Evolutionary conservation across 2,329 filamentous ascomycete genomes (phyloP), one percentile per base, ranked within the genome.

Genomic region (Ophiognomonia clavigignenti-juglandacearum): DNA sequence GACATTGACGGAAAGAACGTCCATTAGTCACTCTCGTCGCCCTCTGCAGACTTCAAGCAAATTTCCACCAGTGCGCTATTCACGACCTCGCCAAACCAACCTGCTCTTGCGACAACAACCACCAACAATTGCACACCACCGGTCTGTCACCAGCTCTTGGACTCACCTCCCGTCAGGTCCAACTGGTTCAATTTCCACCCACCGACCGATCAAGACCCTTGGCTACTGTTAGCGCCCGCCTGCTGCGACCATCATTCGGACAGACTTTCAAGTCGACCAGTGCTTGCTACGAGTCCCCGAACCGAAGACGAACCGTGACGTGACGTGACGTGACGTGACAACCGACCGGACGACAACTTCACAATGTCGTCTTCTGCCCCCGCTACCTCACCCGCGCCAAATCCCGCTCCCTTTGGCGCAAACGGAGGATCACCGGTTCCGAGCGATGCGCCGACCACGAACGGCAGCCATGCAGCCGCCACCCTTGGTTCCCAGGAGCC

Each of bases 401-500:
- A n/a, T 8, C 7, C 14, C 18, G 31, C 14, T n/a, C 16, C 31
- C 14, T 16, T 32, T 38, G 47, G 27, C 32, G n/a, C 31, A 34
- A 45, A 13, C 7, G 29, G 19, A 59, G 37, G 29, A 55, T 24
- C 50, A 56, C 41, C 45, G 41, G 34, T 20, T 23, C 35, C 29
- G 29, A 46, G 66, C 42, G 62, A 64, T 31, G 39, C 59, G 16
- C 54, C 59, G 44, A 49, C 61, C 39, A 48, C 59, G 23, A 70
- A 67, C 51, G 64, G 66, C 39, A 47, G 53, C 34, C 61, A 64
- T 45, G 47, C 57, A 43, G 48, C 53, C 24, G 56, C 62, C 44
- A 8, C 35, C 26, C 16, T 45, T 24, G 43, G 34, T 7, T 50
- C 42, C 39, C 68, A 70, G 55, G 68, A 72, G 39, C 66, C 61